These are phyloP conservation scores for Anisodus tanguticus DNA, from an alignment of 257 asterid species.

Conservation along the genomic window DNA sequence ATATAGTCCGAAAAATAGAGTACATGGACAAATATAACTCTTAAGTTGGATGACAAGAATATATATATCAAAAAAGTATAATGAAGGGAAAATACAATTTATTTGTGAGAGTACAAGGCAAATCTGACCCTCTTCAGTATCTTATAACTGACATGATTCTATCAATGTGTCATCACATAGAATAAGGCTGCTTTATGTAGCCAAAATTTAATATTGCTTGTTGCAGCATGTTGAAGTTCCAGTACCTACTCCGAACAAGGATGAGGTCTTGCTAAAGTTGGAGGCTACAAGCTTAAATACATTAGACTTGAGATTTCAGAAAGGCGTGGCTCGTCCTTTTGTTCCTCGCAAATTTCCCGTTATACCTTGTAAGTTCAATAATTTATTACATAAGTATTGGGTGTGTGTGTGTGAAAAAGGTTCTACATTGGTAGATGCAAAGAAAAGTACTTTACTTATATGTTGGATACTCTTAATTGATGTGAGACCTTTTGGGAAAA, in stretches of 20 bases:
- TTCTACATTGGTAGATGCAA: no score
- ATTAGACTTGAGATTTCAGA: constrained; percentile 62
- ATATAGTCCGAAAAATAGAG: no score
- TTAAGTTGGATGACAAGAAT: no score
- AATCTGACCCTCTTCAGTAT: neutral
- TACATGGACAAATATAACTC: no score
- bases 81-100: no score
- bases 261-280: constrained; percentile 65
- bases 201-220: neutral
- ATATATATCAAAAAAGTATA: no score
- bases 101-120: no score
- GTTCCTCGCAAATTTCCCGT: constrained; percentile 54
- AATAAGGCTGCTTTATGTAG: neutral
- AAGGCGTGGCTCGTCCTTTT: constrained; percentile 59
- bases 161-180: no score
- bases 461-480: no score
- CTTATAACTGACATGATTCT: neutral
- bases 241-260: constrained; percentile 57
- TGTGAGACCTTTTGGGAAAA: no score
- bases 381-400: neutral
- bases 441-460: no score
- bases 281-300: constrained; percentile 75
- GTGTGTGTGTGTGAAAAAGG: no score
- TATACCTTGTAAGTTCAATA: constrained; percentile 55
- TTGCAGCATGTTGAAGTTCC: constrained; percentile 70